Conservation (phyloP, 2,329 filamentous ascomycete genomes). For the Xylaria sp. region DNA sequence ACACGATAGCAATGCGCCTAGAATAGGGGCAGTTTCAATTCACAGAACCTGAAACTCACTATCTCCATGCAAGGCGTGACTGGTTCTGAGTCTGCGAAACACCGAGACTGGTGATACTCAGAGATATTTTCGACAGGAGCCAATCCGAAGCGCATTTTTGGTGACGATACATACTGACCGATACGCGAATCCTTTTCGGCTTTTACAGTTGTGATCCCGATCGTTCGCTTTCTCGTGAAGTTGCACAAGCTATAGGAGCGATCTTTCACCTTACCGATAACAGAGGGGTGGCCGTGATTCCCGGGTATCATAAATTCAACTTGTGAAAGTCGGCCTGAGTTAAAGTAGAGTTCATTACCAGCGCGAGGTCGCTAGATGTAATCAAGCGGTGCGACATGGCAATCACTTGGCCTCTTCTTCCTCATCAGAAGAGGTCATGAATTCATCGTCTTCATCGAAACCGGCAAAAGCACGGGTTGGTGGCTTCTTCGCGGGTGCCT, state of each 20-base stretch:
- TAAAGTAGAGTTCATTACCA: background rate
- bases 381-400: background rate
- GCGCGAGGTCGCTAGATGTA: background rate
- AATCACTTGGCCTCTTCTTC: constrained; percentile 35
- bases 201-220: too few species aligned
- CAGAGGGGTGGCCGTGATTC: background rate
- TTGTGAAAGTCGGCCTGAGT: background rate
- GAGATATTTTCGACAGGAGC: too few species aligned
- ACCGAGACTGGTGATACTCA: too few species aligned
- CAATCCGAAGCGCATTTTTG: too few species aligned
- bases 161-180: too few species aligned
- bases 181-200: too few species aligned
- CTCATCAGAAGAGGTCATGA: constrained; percentile 64
- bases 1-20: too few species aligned
- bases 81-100: too few species aligned
- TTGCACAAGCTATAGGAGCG: background rate
- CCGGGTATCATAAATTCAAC: background rate
- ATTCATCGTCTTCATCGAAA: constrained; percentile 75
- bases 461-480: constrained; percentile 56
- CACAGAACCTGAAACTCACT: too few species aligned
- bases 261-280: background rate
- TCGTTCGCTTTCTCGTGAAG: background rate
- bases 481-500: constrained; percentile 36
- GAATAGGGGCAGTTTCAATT: too few species aligned
- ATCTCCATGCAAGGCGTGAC: too few species aligned